These are phyloP conservation scores for Ceratocystiopsis minuta DNA, from an alignment of 2,329 filamentous ascomycete species.

Conservation along the genomic window DNA sequence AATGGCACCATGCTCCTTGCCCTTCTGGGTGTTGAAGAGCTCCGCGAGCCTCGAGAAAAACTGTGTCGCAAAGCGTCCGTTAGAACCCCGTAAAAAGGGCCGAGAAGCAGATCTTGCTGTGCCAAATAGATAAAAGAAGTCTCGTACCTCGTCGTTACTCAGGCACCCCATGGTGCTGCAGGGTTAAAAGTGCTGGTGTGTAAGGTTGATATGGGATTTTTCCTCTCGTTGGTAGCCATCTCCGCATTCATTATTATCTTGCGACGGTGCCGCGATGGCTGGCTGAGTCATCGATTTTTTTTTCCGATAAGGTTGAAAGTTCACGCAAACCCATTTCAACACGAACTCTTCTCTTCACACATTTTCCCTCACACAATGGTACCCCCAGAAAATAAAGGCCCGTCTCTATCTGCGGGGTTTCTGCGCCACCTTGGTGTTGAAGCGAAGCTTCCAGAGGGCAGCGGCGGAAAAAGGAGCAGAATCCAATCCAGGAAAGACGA, in stretches of 20 bases:
- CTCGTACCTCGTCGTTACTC: constrained; percentile 21
- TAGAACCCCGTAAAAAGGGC: background rate
- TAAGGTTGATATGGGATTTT: background rate
- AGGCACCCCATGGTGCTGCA: constrained; percentile 16
- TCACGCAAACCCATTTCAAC: too few species aligned
- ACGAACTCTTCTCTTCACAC: background rate
- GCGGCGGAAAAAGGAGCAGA: background rate
- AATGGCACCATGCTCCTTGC: constrained; percentile 55
- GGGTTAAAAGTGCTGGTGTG: background rate
- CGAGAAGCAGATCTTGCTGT: too few species aligned
- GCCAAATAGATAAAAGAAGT: too few species aligned
- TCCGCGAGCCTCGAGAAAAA: constrained; percentile 54
- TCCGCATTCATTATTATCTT: too few species aligned
- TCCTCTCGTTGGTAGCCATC: too few species aligned
- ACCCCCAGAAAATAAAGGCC: constrained; percentile 2
- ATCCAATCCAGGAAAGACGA: constrained; percentile 7
- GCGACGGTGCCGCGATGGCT: background rate
- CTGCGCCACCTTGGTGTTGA: constrained; percentile 20
- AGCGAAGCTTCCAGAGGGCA: constrained; percentile 5
- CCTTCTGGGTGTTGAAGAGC: constrained; percentile 49
- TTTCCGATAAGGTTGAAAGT: background rate
- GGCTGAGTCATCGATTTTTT: constrained; percentile 4
- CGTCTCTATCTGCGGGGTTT: constrained; percentile 7
- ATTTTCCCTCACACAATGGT: constrained; percentile 1
- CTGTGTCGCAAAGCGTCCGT: constrained; percentile 21